phyloP scores from a whole-genome alignment of 768 basidiomycete genomes.

The Hygrocybe punicea region DNA sequence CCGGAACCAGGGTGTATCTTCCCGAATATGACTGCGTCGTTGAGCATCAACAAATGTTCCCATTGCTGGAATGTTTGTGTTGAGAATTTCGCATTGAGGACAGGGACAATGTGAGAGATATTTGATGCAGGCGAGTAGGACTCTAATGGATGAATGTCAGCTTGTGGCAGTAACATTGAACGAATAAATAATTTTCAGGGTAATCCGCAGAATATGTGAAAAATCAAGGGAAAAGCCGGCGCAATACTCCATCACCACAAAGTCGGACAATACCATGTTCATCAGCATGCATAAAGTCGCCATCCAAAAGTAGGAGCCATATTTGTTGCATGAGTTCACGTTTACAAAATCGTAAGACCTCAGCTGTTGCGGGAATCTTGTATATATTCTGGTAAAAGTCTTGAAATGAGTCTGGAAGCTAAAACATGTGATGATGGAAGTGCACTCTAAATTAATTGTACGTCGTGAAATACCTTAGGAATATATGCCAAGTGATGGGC shows the following conservation, averaged over 20 bases:
- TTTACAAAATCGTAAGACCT: slow-evolving; percentile 23
- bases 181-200: slow-evolving; percentile 27
- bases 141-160: slow-evolving; percentile 11
- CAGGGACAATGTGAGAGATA: slow-evolving; percentile 20
- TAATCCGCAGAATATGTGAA: slow-evolving; percentile 32
- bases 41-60: slow-evolving; percentile 1
- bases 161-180: neutral
- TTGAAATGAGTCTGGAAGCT: slow-evolving; percentile 25
- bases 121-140: slow-evolving; percentile 18
- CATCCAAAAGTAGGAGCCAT: slow-evolving; percentile 22
- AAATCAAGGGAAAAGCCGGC: slow-evolving; percentile 24
- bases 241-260: slow-evolving; percentile 24
- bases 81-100: slow-evolving; percentile 14
- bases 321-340: slow-evolving; percentile 27
- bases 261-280: slow-evolving; percentile 21
- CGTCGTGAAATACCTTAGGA: slow-evolving; percentile 18
- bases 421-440: neutral
- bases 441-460: neutral
- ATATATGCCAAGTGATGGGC: slow-evolving; percentile 36
- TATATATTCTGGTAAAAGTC: slow-evolving; percentile 15
- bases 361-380: slow-evolving; percentile 9
- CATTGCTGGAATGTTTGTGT: neutral
- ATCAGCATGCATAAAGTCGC: slow-evolving; percentile 25
- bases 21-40: neutral
- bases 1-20: neutral